Evolutionary conservation across 2,329 filamentous ascomycete genomes (phyloP).

Genomic region (Fusarium tuaranense): DNA sequence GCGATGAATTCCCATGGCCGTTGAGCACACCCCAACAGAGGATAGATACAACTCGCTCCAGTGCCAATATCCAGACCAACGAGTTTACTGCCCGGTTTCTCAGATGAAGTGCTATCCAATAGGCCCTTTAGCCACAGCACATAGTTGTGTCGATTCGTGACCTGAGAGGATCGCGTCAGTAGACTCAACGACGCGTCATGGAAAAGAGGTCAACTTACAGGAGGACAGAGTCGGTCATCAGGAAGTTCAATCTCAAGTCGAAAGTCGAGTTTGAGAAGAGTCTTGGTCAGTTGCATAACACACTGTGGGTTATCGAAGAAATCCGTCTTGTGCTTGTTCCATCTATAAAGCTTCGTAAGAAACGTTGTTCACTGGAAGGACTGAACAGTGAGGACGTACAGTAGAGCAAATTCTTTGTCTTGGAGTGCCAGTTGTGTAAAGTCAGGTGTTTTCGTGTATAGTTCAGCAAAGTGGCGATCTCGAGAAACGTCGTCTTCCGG

Average conservation of each 20-base stretch:
- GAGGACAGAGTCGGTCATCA: conserved; percentile 84
- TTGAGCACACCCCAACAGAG: conserved; percentile 79
- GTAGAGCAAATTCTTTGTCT: conserved; percentile 55
- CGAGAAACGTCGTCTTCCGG: conserved; percentile 18
- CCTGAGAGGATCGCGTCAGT: conserved; percentile 49
- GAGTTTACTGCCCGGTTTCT: conserved; percentile 61
- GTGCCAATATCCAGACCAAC: conserved; percentile 88
- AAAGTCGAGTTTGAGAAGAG: conserved; percentile 82
- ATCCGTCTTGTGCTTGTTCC: conserved; percentile 37
- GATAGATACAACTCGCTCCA: conserved; percentile 92
- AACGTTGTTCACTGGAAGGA: neutral
- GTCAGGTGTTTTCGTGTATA: conserved; percentile 57
- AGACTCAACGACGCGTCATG: neutral
- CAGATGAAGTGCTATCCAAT: conserved; percentile 76
- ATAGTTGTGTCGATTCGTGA: conserved; percentile 83
- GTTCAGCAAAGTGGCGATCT: conserved; percentile 50
- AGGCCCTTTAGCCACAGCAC: conserved; percentile 88
- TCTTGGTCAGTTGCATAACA: conserved; percentile 84
- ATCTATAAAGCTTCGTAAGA: conserved; percentile 25
- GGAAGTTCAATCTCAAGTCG: conserved; percentile 77
- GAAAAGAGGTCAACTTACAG: conserved; percentile 62
- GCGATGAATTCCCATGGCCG: conserved; percentile 81
- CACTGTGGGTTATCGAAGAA: conserved; percentile 83
- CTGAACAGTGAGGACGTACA: conserved; percentile 48
- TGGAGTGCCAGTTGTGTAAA: conserved; percentile 57